Evolutionary conservation across 192 early-diverging fungal species (phyloP).

Genomic region (Entophlyctis luteolus): DNA sequence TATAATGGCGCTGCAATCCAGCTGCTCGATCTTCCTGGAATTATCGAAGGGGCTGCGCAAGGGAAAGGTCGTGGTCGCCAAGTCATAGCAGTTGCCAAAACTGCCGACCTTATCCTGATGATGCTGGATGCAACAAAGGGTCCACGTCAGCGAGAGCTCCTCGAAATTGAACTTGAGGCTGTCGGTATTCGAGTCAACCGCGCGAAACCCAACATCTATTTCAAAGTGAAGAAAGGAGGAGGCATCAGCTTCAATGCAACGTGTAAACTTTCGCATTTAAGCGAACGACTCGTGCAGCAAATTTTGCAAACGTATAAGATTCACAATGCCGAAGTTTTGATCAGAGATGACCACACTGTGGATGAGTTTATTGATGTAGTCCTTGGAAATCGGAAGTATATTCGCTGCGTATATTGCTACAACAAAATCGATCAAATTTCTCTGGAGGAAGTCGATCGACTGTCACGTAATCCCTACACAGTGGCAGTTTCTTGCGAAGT

Average conservation of each 20-base stretch:
- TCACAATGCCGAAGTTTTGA: slow-evolving; percentile 94
- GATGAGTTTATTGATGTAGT: slow-evolving; percentile 99
- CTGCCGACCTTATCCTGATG: slow-evolving; percentile 94
- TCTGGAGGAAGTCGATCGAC: slow-evolving; percentile 88
- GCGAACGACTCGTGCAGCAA: slow-evolving; percentile 86
- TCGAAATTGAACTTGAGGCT: slow-evolving; percentile 90
- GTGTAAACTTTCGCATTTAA: slow-evolving; percentile 78
- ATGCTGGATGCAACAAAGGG: slow-evolving; percentile 97
- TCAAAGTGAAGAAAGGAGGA: slow-evolving; percentile 96
- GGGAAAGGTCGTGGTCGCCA: slow-evolving; percentile 98
- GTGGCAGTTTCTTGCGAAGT: slow-evolving; percentile 88
- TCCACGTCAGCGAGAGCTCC: slow-evolving; percentile 70
- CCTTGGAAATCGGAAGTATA: slow-evolving; percentile 93
- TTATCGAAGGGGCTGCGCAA: slow-evolving; percentile 95
- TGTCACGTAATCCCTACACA: slow-evolving; percentile 86
- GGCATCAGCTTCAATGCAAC: slow-evolving; percentile 94
- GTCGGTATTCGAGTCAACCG: slow-evolving; percentile 94
- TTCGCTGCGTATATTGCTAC: slow-evolving; percentile 87
- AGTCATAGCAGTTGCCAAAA: slow-evolving; percentile 95
- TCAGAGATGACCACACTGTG: slow-evolving; percentile 93
- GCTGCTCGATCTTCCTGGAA: slow-evolving; percentile 96
- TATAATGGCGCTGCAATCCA: slow-evolving; percentile 96
- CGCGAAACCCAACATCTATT: slow-evolving; percentile 85
- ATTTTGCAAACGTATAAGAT: slow-evolving; percentile 97
- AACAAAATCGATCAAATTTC: slow-evolving; percentile 97